phyloP scores from a whole-genome alignment of 345 rosid genomes.

The Fremontodendron californicum region DNA sequence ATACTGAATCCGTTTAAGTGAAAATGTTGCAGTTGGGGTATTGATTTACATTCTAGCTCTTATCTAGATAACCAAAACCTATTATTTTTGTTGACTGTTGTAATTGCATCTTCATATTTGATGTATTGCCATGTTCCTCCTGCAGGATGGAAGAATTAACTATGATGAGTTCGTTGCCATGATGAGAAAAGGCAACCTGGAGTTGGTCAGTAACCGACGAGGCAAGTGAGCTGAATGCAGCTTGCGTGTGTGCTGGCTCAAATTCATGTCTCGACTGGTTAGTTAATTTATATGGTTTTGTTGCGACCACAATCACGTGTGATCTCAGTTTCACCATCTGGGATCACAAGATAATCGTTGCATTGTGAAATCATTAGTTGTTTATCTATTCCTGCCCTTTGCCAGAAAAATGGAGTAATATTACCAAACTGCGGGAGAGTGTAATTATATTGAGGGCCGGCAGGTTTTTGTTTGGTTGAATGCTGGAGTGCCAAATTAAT shows the following conservation, averaged over 20 bases:
- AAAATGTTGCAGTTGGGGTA: background rate
- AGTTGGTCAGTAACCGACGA: constrained; percentile 63
- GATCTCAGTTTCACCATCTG: background rate
- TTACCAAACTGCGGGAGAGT: background rate
- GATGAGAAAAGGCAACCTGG: constrained; percentile 95
- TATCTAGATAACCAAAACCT: background rate
- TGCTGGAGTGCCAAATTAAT: too few species aligned
- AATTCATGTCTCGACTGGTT: background rate
- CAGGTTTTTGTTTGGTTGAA: background rate
- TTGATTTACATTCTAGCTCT: background rate
- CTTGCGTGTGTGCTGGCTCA: background rate
- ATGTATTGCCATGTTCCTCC: background rate
- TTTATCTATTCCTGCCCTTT: background rate
- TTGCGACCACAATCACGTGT: background rate
- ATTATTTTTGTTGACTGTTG: background rate
- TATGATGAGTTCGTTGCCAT: constrained; percentile 91
- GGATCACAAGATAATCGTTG: background rate
- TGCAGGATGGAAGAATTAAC: constrained; percentile 93
- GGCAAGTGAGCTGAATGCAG: constrained; percentile 38
- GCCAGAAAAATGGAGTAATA: too few species aligned
- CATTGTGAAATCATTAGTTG: background rate
- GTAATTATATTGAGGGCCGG: background rate
- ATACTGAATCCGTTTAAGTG: background rate
- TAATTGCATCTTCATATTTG: background rate
- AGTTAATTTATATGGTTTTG: background rate